phyloP scores from a whole-genome alignment of 2,329 filamentous ascomycete species.

The Blastomyces silverae region DNA sequence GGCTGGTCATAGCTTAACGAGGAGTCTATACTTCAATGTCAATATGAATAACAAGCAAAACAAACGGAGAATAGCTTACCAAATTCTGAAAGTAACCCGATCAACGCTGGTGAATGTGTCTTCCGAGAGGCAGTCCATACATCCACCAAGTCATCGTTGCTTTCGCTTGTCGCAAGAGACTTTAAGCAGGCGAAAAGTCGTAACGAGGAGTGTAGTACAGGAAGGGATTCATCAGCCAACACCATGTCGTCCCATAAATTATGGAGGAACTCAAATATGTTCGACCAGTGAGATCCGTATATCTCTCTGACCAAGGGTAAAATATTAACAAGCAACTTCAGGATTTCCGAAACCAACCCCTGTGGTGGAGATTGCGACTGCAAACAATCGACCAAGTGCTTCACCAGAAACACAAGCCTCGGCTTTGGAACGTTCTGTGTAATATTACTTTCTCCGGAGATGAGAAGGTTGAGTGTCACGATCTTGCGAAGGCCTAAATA shows the following conservation, averaged over 20 bases:
- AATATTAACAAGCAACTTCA: slow-evolving; percentile 47
- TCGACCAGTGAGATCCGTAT: slow-evolving; percentile 83
- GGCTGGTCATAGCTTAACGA: slow-evolving; percentile 56
- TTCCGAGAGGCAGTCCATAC: slow-evolving; percentile 57
- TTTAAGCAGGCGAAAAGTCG: slow-evolving; percentile 61
- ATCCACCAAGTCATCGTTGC: slow-evolving; percentile 81
- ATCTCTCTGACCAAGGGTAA: slow-evolving; percentile 70
- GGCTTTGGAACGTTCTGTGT: slow-evolving; percentile 47
- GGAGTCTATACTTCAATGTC: slow-evolving; percentile 33
- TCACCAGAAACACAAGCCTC: slow-evolving; percentile 73
- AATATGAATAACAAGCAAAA: slow-evolving; percentile 3
- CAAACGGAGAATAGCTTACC: slow-evolving; percentile 28
- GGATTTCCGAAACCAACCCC: slow-evolving; percentile 34
- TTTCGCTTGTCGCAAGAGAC: slow-evolving; percentile 50
- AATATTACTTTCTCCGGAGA: slow-evolving; percentile 45
- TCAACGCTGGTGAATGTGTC: slow-evolving; percentile 52
- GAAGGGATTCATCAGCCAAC: slow-evolving; percentile 47
- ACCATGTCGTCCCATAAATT: slow-evolving; percentile 50
- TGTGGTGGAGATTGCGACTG: slow-evolving; percentile 50
- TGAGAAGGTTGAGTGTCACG: slow-evolving; percentile 49
- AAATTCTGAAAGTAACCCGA: slow-evolving; percentile 37
- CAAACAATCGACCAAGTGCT: slow-evolving; percentile 67
- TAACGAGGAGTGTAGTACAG: slow-evolving; percentile 64
- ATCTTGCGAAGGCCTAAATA: slow-evolving; percentile 44
- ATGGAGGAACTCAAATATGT: slow-evolving; percentile 53